These are phyloP conservation scores for Yamadazyma sp. DNA, from an alignment of 805 yeast genomes.

Conservation along the genomic window DNA sequence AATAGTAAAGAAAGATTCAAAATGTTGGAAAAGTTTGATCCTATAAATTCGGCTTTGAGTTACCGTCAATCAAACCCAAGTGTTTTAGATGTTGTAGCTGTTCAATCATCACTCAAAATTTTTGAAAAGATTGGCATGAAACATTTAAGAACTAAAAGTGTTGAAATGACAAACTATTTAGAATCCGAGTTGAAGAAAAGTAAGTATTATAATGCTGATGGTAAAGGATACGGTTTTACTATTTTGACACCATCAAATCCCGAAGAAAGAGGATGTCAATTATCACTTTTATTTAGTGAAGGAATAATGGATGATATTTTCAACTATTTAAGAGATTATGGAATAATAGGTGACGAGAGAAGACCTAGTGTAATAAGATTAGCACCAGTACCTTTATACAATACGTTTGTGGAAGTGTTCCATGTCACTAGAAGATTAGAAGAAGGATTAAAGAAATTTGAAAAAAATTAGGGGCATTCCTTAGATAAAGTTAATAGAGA, in stretches of 20 bases:
- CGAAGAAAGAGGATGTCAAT: slow-evolving; percentile 72
- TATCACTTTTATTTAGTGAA: slow-evolving; percentile 63
- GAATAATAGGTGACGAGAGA: slow-evolving; percentile 83
- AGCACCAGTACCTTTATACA: slow-evolving; percentile 86
- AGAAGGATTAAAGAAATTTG: slow-evolving; percentile 18
- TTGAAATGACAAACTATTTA: slow-evolving; percentile 56
- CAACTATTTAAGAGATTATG: slow-evolving; percentile 47
- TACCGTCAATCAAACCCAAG: slow-evolving; percentile 90
- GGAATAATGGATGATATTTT: slow-evolving; percentile 62
- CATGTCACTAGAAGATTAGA: slow-evolving; percentile 45
- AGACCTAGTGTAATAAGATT: slow-evolving; percentile 85
- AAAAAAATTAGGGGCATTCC: no score
- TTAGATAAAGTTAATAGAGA: not conserved
- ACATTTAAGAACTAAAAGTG: slow-evolving; percentile 52
- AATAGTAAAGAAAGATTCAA: slow-evolving; percentile 64
- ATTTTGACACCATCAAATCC: slow-evolving; percentile 69
- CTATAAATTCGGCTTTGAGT: slow-evolving; percentile 82
- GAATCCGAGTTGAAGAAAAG: slow-evolving; percentile 46
- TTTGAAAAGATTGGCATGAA: slow-evolving; percentile 57
- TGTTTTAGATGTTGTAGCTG: slow-evolving; percentile 76
- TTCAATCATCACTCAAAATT: slow-evolving; percentile 63
- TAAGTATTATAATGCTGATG: slow-evolving; percentile 34
- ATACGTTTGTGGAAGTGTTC: slow-evolving; percentile 64
- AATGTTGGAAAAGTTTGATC: slow-evolving; percentile 76
- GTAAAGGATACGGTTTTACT: slow-evolving; percentile 47